phyloP scores from a whole-genome alignment of 768 basidiomycete genomes.

The Tulasnella sp. region DNA sequence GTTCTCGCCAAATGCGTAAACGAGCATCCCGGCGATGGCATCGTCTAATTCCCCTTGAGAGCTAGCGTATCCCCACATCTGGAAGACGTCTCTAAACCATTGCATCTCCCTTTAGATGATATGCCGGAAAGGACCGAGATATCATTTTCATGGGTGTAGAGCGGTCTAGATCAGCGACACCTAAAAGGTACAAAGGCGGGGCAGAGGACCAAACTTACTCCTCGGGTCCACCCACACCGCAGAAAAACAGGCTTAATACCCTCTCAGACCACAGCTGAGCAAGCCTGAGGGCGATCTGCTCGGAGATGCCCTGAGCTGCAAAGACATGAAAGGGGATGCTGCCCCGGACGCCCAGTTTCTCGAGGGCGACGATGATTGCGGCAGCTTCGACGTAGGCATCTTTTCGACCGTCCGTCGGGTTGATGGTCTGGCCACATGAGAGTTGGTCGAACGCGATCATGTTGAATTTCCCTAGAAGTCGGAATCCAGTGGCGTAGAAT shows the following conservation, averaged over 20 bases:
- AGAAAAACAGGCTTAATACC: conserved; percentile 14
- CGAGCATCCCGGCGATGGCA: neutral
- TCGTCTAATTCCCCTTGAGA: conserved; percentile 11
- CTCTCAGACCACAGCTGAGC: conserved; percentile 14
- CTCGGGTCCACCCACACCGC: conserved; percentile 13
- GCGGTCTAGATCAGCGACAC: neutral
- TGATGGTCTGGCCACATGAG: conserved; percentile 46
- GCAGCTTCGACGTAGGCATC: conserved; percentile 79
- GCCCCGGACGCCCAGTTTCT: conserved; percentile 4
- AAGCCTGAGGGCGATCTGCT: conserved; percentile 11
- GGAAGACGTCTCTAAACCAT: conserved; percentile 11
- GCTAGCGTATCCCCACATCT: conserved; percentile 13
- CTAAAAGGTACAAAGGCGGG: neutral
- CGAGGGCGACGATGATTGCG: conserved; percentile 57
- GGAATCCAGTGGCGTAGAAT: neutral
- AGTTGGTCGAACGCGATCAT: conserved; percentile 74
- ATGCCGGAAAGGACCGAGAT: neutral
- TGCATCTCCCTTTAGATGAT: neutral
- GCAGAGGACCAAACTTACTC: conserved; percentile 1
- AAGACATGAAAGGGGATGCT: conserved; percentile 10
- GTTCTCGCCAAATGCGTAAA: conserved; percentile 7
- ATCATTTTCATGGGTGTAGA: neutral
- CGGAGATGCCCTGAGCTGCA: conserved; percentile 11
- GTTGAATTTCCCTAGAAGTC: conserved; percentile 48
- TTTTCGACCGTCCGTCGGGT: conserved; percentile 37